phyloP scores from a whole-genome alignment of 148 eudicot genomes.

The Dysphania ambrosioides region DNA sequence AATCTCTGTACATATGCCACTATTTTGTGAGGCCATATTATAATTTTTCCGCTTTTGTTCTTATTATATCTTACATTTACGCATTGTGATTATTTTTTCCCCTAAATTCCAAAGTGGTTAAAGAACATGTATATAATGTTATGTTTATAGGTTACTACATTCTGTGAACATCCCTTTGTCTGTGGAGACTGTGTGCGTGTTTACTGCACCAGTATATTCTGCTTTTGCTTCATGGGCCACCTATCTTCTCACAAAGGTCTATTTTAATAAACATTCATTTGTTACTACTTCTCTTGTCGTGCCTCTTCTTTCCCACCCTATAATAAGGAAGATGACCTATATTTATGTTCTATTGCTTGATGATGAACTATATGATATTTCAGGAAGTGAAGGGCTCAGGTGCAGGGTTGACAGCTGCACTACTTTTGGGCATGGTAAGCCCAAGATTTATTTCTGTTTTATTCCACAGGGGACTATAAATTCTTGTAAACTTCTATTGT shows the following conservation, averaged over 20 bases:
- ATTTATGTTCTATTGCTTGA: slow-evolving; percentile 13
- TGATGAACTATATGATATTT: slow-evolving; percentile 16
- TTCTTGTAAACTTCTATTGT: background rate
- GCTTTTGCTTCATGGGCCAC: slow-evolving; percentile 97
- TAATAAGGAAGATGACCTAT: background rate
- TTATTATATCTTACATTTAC: too few species aligned
- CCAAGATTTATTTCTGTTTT: slow-evolving; percentile 6
- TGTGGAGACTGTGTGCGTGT: slow-evolving; percentile 98
- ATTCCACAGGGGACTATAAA: background rate
- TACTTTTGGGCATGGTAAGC: slow-evolving; percentile 86
- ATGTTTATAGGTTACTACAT: slow-evolving; percentile 63
- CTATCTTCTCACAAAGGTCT: slow-evolving; percentile 89
- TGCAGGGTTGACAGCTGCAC: slow-evolving; percentile 95
- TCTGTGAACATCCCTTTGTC: slow-evolving; percentile 91
- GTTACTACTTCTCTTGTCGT: background rate
- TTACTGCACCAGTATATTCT: slow-evolving; percentile 91
- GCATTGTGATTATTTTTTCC: background rate
- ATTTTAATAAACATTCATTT: background rate
- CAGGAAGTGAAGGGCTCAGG: slow-evolving; percentile 97
- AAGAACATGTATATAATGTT: slow-evolving; percentile 1
- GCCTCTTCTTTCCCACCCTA: background rate
- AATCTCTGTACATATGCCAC: background rate
- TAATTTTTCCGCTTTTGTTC: background rate
- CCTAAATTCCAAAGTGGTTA: background rate
- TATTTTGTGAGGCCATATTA: background rate